A percentile compares a stretch with the other conserved stretches of the same genome.
Conservation (phyloP, 768 basidiomycete species). For the Lactarius sanguifluus region DNA sequence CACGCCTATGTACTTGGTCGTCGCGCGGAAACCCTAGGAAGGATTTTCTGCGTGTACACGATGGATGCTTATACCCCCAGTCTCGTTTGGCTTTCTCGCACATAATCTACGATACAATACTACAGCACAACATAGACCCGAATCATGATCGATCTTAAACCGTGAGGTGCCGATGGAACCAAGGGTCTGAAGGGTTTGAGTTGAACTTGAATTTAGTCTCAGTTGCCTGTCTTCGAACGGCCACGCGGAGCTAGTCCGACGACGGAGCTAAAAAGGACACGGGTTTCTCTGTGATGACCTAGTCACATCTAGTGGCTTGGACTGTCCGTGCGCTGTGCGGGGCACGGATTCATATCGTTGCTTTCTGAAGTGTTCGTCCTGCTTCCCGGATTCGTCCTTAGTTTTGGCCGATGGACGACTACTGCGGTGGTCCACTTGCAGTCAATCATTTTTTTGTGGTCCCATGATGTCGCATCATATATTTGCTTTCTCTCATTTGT, state of each 20-base stretch:
- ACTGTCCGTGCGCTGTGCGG: not conserved
- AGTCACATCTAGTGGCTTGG: not conserved
- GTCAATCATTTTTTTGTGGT: not conserved
- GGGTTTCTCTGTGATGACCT: not conserved
- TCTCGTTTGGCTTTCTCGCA: not conserved
- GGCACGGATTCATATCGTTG: not conserved
- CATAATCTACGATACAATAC: conserved; percentile 7
- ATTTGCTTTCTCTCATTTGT: not conserved
- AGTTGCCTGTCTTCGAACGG: not conserved
- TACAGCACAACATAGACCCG: not conserved
- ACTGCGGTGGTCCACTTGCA: not conserved
- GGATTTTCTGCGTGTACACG: not conserved
- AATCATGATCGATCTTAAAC: not conserved
- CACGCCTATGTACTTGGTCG: conserved; percentile 81
- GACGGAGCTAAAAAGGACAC: not conserved
- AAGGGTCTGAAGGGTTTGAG: not conserved
- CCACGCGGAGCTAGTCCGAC: not conserved
- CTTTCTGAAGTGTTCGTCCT: not conserved
- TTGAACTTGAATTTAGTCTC: not conserved
- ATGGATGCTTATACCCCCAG: conserved; percentile 9
- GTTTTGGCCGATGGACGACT: not conserved
- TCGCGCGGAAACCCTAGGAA: conserved; percentile 35
- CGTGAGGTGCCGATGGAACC: not conserved
- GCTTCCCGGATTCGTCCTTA: not conserved
- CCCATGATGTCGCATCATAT: not conserved